Conservation (phyloP, 2,329 filamentous ascomycete species). For the Endoconidiophora polonica region DNA sequence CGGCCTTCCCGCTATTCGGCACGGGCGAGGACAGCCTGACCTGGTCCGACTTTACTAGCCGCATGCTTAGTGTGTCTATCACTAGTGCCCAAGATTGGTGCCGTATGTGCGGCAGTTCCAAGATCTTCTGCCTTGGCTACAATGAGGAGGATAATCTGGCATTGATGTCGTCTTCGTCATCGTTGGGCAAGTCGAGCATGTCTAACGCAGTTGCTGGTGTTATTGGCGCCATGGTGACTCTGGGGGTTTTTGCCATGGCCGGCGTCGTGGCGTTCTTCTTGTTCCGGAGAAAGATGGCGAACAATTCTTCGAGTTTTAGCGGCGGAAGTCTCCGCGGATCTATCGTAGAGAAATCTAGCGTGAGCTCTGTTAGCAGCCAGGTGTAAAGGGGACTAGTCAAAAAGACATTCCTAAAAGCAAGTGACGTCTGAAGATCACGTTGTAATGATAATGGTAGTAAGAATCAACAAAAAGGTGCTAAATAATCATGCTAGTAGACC, state of each 20-base stretch:
- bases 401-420: not conserved
- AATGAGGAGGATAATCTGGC: slow-evolving; percentile 13
- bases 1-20: slow-evolving; percentile 20
- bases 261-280: slow-evolving; percentile 15
- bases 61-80: slow-evolving; percentile 19
- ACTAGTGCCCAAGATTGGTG: slow-evolving; percentile 20
- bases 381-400: not conserved
- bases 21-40: slow-evolving; percentile 17
- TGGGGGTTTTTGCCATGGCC: slow-evolving; percentile 16
- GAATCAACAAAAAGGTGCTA: too few relatives aligned
- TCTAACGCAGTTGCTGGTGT: slow-evolving; percentile 21
- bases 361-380: slow-evolving; percentile 3
- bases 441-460: too few relatives aligned
- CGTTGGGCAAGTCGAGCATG: slow-evolving; percentile 15
- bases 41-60: slow-evolving; percentile 18
- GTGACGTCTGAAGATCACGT: too few relatives aligned
- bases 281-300: slow-evolving; percentile 15
- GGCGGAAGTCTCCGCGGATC: slow-evolving; percentile 5
- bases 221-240: slow-evolving; percentile 20
- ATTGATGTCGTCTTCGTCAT: slow-evolving; percentile 6
- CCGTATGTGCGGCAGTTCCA: slow-evolving; percentile 16
- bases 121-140: slow-evolving; percentile 21
- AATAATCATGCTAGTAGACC: too few relatives aligned
- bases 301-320: not conserved
- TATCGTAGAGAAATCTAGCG: slow-evolving; percentile 3